phyloP scores from a whole-genome alignment of 345 rosid species.

The Pugionium cornutum region DNA sequence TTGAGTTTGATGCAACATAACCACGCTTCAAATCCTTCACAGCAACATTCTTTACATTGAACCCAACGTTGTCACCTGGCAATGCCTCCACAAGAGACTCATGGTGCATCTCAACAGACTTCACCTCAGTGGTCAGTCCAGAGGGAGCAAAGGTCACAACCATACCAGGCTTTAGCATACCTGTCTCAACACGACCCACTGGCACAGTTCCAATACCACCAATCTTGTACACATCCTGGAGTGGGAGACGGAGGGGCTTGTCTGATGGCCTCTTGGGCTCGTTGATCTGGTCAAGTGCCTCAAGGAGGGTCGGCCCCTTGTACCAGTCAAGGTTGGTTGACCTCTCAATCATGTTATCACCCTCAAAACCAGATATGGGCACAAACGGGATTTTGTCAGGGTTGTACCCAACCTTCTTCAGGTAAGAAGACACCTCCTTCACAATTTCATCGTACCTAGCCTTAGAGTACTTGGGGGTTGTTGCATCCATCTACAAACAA shows the following conservation, averaged over 20 bases:
- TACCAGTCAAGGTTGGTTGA: constrained; percentile 57
- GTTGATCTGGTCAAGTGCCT: constrained; percentile 48
- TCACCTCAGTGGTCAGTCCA: constrained; percentile 78
- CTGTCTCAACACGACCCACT: constrained; percentile 73
- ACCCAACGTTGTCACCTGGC: constrained; percentile 78
- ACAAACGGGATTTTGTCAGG: constrained; percentile 49
- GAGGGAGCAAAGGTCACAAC: constrained; percentile 70
- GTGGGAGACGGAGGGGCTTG: constrained; percentile 88
- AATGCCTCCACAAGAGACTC: constrained; percentile 76
- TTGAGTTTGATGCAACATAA: constrained; percentile 75
- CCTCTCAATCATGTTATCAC: constrained; percentile 58
- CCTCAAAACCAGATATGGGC: constrained; percentile 41
- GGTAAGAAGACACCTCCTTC: constrained; percentile 55
- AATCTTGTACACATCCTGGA: constrained; percentile 90
- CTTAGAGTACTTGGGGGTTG: constrained; percentile 57
- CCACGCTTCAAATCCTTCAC: constrained; percentile 92
- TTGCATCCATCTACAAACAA: constrained; percentile 49
- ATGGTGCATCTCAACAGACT: constrained; percentile 92
- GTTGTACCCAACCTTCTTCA: constrained; percentile 57
- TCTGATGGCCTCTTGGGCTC: constrained; percentile 81
- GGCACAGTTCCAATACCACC: constrained; percentile 90
- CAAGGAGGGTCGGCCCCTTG: constrained; percentile 55
- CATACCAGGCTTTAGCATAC: constrained; percentile 71
- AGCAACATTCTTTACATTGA: constrained; percentile 77
- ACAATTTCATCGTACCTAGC: constrained; percentile 52